A percentile compares a stretch with the other conserved stretches of the same genome.
These are phyloP conservation scores for Coniella vitis DNA, from an alignment of 2,329 filamentous ascomycete genomes.

Conservation along the genomic window DNA sequence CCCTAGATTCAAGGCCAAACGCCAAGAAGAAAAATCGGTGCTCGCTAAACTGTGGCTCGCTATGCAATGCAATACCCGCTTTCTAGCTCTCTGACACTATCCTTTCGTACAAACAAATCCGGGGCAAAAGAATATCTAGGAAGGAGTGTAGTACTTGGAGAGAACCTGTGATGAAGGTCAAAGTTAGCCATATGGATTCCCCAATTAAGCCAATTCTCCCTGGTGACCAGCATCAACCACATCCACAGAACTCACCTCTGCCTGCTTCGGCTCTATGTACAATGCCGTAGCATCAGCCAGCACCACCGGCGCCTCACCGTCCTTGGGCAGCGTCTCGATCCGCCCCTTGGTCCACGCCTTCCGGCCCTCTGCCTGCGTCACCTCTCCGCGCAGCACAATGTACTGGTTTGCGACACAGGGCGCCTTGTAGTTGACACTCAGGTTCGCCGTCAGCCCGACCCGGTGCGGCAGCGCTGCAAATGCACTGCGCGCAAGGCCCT, in stretches of 20 bases:
- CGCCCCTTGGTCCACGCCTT: conserved; percentile 91
- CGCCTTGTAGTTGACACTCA: conserved; percentile 75
- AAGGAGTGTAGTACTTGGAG: conserved; percentile 1
- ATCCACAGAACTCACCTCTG: conserved; percentile 57
- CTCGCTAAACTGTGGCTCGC: too few species aligned
- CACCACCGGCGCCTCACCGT: conserved; percentile 56
- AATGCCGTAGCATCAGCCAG: conserved; percentile 78
- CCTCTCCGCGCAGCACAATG: conserved; percentile 71
- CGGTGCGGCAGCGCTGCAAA: conserved; percentile 84
- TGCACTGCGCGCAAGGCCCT: conserved; percentile 80
- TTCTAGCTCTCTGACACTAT: conserved; percentile 1
- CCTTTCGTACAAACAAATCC: background rate
- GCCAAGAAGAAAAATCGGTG: too few species aligned
- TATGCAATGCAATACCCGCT: too few species aligned
- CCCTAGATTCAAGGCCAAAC: too few species aligned
- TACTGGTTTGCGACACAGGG: conserved; percentile 71
- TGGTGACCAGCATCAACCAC: background rate
- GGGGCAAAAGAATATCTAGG: conserved; percentile 9
- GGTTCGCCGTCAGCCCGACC: conserved; percentile 76
- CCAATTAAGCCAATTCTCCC: background rate
- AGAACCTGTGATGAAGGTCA: conserved; percentile 3
- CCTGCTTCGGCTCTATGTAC: conserved; percentile 83
- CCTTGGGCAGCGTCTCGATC: conserved; percentile 68
- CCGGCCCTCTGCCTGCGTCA: conserved; percentile 78
- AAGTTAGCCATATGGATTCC: background rate